Conservation (phyloP, 176 grass and related monocot species). For the Triticum dicoccoides region DNA sequence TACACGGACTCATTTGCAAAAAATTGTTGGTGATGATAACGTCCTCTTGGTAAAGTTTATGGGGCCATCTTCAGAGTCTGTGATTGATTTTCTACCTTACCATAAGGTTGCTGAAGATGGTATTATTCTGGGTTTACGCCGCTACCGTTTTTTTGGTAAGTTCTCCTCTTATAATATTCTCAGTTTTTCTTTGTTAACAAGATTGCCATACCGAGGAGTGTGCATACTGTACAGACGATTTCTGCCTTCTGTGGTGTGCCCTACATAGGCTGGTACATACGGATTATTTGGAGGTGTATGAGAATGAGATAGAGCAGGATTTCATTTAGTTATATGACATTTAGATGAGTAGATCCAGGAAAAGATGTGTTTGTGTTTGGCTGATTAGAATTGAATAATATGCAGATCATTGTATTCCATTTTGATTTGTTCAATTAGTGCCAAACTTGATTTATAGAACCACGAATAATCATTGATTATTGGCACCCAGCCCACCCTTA, state of each 20-base stretch:
- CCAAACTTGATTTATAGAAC: background rate
- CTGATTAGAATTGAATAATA: background rate
- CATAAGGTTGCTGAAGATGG: constrained; percentile 15
- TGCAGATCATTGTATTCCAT: background rate
- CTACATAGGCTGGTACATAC: background rate
- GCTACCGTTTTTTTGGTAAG: constrained; percentile 2
- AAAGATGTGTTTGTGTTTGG: background rate
- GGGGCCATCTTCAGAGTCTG: background rate
- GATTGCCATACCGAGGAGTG: background rate
- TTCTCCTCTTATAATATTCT: background rate
- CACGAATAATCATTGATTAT: background rate
- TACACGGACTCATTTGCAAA: constrained; percentile 64
- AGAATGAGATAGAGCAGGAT: background rate
- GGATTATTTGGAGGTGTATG: background rate
- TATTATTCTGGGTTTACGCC: background rate
- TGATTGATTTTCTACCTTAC: constrained; percentile 22
- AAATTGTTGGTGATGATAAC: constrained; percentile 78
- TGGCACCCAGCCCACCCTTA: background rate
- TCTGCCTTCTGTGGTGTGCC: background rate
- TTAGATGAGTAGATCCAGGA: constrained; percentile 5
- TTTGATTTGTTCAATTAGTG: background rate
- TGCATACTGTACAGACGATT: background rate
- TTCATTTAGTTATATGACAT: background rate
- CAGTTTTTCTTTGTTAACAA: background rate
- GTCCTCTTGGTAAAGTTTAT: constrained; percentile 72